Evolutionary conservation across 2,329 filamentous ascomycete species (phyloP), one percentile per base, ranked within the genome.

Genomic region (Thelonectria olida): DNA sequence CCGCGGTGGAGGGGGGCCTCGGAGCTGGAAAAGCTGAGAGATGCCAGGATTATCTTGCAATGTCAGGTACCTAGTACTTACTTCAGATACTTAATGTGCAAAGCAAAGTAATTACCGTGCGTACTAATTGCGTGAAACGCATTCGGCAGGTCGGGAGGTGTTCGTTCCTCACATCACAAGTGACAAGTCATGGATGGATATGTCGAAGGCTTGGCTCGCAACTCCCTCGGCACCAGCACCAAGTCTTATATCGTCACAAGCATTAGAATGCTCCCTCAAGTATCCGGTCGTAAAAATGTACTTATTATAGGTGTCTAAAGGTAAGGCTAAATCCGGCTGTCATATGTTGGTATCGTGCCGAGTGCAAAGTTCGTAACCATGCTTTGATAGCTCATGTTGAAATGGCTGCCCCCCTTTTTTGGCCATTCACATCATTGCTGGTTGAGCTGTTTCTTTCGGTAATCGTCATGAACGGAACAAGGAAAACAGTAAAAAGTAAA

Each of bases 341-440:
- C 31, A 51, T 58, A 34, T 54, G 44, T 25, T 50, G 59, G 54
- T 62, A 62, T 58, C 41, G 49, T 41, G 49, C 59, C 54, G 44
- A 62, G 25, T 36, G 54, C 54, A 58, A 45, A 54, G 51, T 57
- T 56, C 59, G 63, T 66, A 65, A 45, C 52, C 53, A 49, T 55
- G 63, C 62, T 31, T 31, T 64, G 58, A 27, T 73, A 74, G 74
- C 73, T 72, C 74, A 76, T 75, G 74, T 76, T 73, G 72, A 76
- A 31, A 75, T 75, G 72, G 62, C 68, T 71, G 66, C 61, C 58
- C 54, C 55, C 48, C 58, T 54, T 41, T 28, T 39, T 56, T 64
- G 67, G 69, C 66, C 70, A 67, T 70, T 72, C 66, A 58, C 52
- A 57, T 64, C 44, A 31, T 42, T 58, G 58, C 44, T 62, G 28